A percentile compares a stretch with the other conserved stretches of the same genome.
phyloP scores from a whole-genome alignment of 768 basidiomycete species.

The Amyloporia xantha region DNA sequence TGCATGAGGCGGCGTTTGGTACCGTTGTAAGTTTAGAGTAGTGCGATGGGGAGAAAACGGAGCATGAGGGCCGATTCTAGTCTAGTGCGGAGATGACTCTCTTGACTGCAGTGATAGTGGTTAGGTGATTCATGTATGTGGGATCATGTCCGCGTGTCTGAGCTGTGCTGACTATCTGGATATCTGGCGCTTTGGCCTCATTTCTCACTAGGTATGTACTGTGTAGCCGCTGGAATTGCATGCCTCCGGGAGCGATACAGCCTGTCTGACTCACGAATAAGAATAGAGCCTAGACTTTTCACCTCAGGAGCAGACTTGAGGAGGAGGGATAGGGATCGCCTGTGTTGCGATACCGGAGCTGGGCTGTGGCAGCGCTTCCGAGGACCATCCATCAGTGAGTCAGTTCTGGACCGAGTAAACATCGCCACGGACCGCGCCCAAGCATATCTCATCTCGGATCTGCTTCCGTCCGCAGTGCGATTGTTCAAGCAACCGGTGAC shows the following conservation, averaged over 20 bases:
- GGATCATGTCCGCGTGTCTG: not conserved
- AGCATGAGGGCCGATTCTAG: conserved; percentile 4
- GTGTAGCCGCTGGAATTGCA: no score
- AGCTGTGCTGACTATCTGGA: conserved; percentile 3
- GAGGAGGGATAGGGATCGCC: not conserved
- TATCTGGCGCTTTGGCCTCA: not conserved
- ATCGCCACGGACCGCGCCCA: conserved; percentile 1
- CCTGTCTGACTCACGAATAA: conserved; percentile 3
- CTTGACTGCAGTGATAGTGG: not conserved
- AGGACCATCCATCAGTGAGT: not conserved
- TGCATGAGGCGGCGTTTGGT: not conserved
- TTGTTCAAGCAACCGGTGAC: not conserved
- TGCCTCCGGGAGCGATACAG: not conserved
- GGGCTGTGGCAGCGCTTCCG: not conserved
- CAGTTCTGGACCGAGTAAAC: conserved; percentile 1
- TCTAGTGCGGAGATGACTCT: conserved; percentile 1
- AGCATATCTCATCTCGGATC: not conserved
- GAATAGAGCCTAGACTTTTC: no score
- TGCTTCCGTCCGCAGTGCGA: not conserved
- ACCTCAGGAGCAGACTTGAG: no score
- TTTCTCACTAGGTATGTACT: not conserved
- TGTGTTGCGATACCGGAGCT: conserved; percentile 3
- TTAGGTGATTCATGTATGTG: conserved; percentile 1
- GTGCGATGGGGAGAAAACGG: conserved; percentile 1
- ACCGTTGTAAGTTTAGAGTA: not conserved